Conservation (phyloP, 2,329 filamentous ascomycete species). For the Fusarium haematococcum region DNA sequence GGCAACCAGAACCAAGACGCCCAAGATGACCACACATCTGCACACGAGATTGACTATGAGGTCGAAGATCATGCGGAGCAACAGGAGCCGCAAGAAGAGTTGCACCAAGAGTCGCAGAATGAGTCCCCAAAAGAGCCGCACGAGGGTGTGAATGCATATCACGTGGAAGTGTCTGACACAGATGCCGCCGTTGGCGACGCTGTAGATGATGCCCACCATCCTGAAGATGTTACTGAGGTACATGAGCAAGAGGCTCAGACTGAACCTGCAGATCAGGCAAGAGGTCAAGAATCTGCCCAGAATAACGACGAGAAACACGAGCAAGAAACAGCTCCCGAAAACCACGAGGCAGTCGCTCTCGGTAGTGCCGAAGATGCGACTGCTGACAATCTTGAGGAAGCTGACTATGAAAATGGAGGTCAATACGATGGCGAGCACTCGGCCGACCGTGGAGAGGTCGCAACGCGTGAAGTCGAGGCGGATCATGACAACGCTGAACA, state of each 20-base stretch:
- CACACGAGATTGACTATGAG: constrained; percentile 49
- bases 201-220: not conserved
- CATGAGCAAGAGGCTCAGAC: not conserved
- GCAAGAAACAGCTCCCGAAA: constrained; percentile 8
- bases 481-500: constrained; percentile 9
- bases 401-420: constrained; percentile 29
- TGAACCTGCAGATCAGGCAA: constrained; percentile 1
- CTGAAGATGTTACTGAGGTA: constrained; percentile 1
- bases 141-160: constrained; percentile 13
- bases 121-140: not conserved
- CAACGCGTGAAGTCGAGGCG: not conserved
- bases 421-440: constrained; percentile 2
- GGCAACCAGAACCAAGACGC: constrained; percentile 1
- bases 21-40: constrained; percentile 25
- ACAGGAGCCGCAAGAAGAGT: not conserved
- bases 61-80: constrained; percentile 39
- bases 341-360: constrained; percentile 2
- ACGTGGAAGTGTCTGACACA: not conserved
- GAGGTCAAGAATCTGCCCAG: constrained; percentile 32
- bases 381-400: constrained; percentile 12
- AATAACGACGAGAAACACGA: constrained; percentile 28
- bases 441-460: constrained; percentile 5
- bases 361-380: constrained; percentile 10
- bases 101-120: not conserved
- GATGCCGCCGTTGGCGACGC: not conserved